Conservation (phyloP, 1,139 yeast species). For the Yamadazyma dushanensis region DNA sequence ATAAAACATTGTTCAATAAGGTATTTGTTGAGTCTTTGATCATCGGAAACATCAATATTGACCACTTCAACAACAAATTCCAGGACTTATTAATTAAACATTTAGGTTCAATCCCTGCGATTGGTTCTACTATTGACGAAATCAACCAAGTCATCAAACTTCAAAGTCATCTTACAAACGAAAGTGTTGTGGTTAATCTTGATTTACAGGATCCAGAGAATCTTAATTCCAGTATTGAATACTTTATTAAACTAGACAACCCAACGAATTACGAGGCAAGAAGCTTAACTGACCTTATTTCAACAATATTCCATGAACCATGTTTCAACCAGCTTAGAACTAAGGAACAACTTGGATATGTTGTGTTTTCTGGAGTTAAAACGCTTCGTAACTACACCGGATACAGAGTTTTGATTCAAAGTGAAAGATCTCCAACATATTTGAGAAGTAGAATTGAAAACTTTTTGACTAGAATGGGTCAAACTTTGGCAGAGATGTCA, state of each 20-base stretch:
- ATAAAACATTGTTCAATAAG: slow-evolving; percentile 39
- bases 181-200: slow-evolving; percentile 49
- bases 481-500: slow-evolving; percentile 41
- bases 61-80: slow-evolving; percentile 18
- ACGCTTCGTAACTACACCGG: slow-evolving; percentile 75
- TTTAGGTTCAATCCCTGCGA: slow-evolving; percentile 26
- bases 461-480: slow-evolving; percentile 47
- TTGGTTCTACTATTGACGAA: slow-evolving; percentile 42
- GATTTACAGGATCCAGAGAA: slow-evolving; percentile 65
- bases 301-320: slow-evolving; percentile 79
- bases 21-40: slow-evolving; percentile 68
- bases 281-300: slow-evolving; percentile 62
- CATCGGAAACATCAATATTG: slow-evolving; percentile 72
- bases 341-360: slow-evolving; percentile 82
- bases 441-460: slow-evolving; percentile 75
- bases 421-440: slow-evolving; percentile 75
- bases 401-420: slow-evolving; percentile 77
- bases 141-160: slow-evolving; percentile 24
- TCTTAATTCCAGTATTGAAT: slow-evolving; percentile 82
- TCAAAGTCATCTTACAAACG: slow-evolving; percentile 42
- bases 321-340: slow-evolving; percentile 88
- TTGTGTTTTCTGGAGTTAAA: slow-evolving; percentile 78
- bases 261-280: slow-evolving; percentile 30
- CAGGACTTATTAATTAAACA: slow-evolving; percentile 20
- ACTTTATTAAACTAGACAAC: slow-evolving; percentile 67